phyloP scores from a whole-genome alignment of 2,329 filamentous ascomycete species.

The Diaporthe longicolla region DNA sequence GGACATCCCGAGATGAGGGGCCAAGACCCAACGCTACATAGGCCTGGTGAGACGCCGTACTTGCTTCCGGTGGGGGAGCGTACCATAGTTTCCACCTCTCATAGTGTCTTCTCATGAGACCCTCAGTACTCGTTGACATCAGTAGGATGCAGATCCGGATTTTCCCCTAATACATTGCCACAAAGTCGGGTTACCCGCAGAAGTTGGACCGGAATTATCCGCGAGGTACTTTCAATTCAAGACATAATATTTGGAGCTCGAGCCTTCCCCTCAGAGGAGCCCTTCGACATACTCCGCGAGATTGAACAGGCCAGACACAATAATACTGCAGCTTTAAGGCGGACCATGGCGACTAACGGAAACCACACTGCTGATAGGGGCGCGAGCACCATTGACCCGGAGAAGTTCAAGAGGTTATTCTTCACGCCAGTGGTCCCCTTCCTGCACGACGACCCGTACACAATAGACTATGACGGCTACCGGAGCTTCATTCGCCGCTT shows the following conservation, averaged over 20 bases:
- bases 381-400: neutral
- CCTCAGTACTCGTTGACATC: neutral
- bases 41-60: neutral
- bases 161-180: neutral
- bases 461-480: constrained; percentile 10
- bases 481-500: constrained; percentile 11
- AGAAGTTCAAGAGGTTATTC: constrained; percentile 22
- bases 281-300: no score
- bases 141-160: neutral
- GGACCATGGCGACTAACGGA: constrained; percentile 3
- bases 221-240: no score
- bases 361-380: neutral
- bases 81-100: neutral
- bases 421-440: constrained; percentile 14
- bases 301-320: no score
- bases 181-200: neutral
- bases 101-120: neutral
- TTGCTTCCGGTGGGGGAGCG: neutral
- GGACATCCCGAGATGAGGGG: constrained; percentile 23
- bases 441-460: constrained; percentile 6
- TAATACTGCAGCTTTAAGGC: rapidly evolving
- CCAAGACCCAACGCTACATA: neutral
- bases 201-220: neutral
- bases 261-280: no score
- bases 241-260: no score